Conservation (phyloP, 768 basidiomycete species). For the Trametes coccinea region DNA sequence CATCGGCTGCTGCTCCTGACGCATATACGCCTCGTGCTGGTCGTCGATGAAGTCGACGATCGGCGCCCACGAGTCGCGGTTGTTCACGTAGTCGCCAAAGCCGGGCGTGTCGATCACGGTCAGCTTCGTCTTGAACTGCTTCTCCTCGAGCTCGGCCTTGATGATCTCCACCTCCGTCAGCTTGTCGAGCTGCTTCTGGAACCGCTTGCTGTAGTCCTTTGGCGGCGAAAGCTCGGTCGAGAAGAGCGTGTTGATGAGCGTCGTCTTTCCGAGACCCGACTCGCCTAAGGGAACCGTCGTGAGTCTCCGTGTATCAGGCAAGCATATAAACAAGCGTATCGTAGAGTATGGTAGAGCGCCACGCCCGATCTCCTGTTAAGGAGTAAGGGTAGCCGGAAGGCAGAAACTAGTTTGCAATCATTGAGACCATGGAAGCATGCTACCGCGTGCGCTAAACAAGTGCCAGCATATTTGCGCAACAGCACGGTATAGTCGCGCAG, state of each 20-base stretch:
- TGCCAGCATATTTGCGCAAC: too few relatives aligned
- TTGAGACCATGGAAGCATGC: too few relatives aligned
- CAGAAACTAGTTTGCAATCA: too few relatives aligned
- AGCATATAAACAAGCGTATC: background rate
- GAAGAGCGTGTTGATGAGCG: constrained; percentile 98
- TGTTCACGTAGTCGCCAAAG: constrained; percentile 99
- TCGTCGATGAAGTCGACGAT: constrained; percentile 99
- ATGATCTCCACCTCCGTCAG: constrained; percentile 98
- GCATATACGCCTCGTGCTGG: constrained; percentile 94
- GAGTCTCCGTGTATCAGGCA: background rate
- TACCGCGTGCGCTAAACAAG: too few relatives aligned
- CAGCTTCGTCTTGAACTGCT: constrained; percentile 98
- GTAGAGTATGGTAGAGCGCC: background rate
- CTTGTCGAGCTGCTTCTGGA: constrained; percentile 97
- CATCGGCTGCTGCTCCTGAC: constrained; percentile 99
- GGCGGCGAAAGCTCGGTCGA: constrained; percentile 91
- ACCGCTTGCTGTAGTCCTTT: constrained; percentile 88
- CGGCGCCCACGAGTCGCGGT: constrained; percentile 97
- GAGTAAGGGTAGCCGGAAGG: too few relatives aligned
- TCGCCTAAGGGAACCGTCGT: constrained; percentile 60
- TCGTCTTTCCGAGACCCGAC: constrained; percentile 96
- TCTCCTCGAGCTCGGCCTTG: constrained; percentile 99
- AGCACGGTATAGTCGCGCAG: too few relatives aligned
- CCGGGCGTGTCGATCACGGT: constrained; percentile 99
- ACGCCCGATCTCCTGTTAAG: too few relatives aligned